A percentile compares a stretch with the other conserved stretches of the same genome.
phyloP scores from a whole-genome alignment of 1,284 basidiomycete species.

The Athelia psychrophila region DNA sequence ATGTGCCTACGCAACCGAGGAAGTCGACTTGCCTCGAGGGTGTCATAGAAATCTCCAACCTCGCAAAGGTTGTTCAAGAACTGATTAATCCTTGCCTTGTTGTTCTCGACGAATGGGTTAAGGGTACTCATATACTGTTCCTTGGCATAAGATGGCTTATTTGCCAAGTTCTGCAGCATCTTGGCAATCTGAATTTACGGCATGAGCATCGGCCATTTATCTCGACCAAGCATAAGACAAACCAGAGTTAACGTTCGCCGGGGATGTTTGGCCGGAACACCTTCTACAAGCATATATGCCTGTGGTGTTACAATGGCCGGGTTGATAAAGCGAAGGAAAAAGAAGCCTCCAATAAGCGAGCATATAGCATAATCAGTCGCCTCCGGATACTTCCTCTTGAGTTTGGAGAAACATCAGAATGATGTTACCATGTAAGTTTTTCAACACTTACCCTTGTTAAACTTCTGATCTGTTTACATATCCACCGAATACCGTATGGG shows the following conservation, averaged over 20 bases:
- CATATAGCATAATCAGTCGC: constrained; percentile 98
- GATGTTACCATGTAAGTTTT: constrained; percentile 6
- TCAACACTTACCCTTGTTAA: constrained; percentile 79
- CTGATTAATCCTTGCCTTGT: constrained; percentile 95
- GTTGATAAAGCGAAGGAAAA: constrained; percentile 99
- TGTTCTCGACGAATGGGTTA: constrained; percentile 98
- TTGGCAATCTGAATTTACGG: constrained; percentile 82
- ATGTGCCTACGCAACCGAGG: background rate
- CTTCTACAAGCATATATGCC: constrained; percentile 99
- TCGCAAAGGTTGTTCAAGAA: constrained; percentile 97
- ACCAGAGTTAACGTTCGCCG: constrained; percentile 94
- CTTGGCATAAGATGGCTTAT: constrained; percentile 97
- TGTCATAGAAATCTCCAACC: constrained; percentile 99
- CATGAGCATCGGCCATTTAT: constrained; percentile 4
- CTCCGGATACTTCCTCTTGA: constrained; percentile 94
- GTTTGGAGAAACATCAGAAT: constrained; percentile 5
- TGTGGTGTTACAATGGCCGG: constrained; percentile 99
- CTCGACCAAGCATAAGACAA: constrained; percentile 11
- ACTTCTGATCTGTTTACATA: constrained; percentile 98
- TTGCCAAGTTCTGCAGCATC: constrained; percentile 99
- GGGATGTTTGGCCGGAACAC: constrained; percentile 95
- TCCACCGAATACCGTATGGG: constrained; percentile 99
- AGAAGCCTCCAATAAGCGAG: constrained; percentile 98
- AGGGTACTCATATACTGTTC: constrained; percentile 98
- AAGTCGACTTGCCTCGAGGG: constrained; percentile 75